Evolutionary conservation across 441 rosid species (phyloP).

Genomic region (Corymbia calophylla): DNA sequence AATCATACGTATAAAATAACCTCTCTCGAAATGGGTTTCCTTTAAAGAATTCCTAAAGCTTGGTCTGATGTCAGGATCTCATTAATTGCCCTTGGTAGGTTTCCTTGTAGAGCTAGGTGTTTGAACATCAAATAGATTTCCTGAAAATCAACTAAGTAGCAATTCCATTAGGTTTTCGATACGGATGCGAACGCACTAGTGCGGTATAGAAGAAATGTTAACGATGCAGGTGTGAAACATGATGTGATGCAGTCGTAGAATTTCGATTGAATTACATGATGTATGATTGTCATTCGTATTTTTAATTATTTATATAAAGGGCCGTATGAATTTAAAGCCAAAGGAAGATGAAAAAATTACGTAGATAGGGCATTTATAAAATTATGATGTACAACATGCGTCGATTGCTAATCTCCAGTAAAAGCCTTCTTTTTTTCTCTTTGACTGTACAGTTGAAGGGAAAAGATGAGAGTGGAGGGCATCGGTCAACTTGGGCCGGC

Average conservation of each 20-base stretch:
- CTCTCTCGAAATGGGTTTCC: background rate
- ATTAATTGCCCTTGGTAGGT: background rate
- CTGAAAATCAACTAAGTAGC: background rate
- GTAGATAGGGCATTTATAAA: background rate
- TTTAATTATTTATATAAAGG: background rate
- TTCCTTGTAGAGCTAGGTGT: background rate
- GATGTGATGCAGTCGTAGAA: background rate
- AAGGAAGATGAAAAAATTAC: background rate
- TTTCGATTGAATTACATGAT: background rate
- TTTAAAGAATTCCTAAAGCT: background rate
- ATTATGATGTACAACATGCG: background rate
- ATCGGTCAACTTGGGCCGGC: background rate
- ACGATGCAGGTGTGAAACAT: background rate
- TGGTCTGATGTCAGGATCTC: constrained; percentile 3
- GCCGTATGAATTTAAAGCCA: background rate
- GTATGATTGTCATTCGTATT: background rate
- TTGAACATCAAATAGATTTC: background rate
- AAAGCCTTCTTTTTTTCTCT: background rate
- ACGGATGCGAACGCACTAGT: background rate
- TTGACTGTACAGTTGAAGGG: background rate
- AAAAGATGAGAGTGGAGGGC: background rate
- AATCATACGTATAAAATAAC: background rate
- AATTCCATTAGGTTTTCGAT: background rate
- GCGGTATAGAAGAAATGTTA: background rate
- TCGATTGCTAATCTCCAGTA: background rate